phyloP scores from a whole-genome alignment of 768 basidiomycete species.

The Mycena sanguinolenta region DNA sequence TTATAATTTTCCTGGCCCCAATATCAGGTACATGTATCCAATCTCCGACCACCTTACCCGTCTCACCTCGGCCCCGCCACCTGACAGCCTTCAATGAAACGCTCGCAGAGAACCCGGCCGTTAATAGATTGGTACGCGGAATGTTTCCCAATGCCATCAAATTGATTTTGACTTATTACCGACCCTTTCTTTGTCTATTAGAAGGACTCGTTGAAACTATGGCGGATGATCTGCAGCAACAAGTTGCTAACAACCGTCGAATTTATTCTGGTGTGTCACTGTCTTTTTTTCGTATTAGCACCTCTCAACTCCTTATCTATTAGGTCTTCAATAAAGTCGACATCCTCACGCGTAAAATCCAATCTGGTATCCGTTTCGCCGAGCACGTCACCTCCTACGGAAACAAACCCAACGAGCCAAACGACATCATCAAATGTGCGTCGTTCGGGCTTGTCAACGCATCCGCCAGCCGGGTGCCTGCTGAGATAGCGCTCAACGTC shows the following conservation, averaged over 20 bases:
- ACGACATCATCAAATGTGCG: slow-evolving; percentile 68
- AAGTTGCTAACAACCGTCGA: slow-evolving; percentile 66
- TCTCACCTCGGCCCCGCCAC: background rate
- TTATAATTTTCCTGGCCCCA: slow-evolving; percentile 77
- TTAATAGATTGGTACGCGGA: slow-evolving; percentile 70
- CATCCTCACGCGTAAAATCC: slow-evolving; percentile 67
- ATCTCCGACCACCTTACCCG: background rate
- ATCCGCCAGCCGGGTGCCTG: background rate
- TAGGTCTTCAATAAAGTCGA: slow-evolving; percentile 74
- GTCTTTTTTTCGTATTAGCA: background rate
- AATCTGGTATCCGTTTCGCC: slow-evolving; percentile 65
- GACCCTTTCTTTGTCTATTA: too few relatives aligned
- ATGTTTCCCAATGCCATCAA: slow-evolving; percentile 1
- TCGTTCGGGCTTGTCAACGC: too few relatives aligned
- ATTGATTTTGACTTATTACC: background rate
- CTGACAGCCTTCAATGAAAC: slow-evolving; percentile 68
- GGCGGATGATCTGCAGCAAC: slow-evolving; percentile 72
- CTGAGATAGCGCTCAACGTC: too few relatives aligned
- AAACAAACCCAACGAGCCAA: slow-evolving; percentile 64
- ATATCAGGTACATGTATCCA: slow-evolving; percentile 52
- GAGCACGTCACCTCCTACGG: slow-evolving; percentile 68
- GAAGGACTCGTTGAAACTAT: slow-evolving; percentile 70
- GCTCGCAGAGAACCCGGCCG: slow-evolving; percentile 66
- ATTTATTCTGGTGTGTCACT: slow-evolving; percentile 57
- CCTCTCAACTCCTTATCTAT: background rate